These are phyloP conservation scores for Schizochytrium sp. DNA, from an alignment of 108 stramenopile genomes.

Conservation along the genomic window DNA sequence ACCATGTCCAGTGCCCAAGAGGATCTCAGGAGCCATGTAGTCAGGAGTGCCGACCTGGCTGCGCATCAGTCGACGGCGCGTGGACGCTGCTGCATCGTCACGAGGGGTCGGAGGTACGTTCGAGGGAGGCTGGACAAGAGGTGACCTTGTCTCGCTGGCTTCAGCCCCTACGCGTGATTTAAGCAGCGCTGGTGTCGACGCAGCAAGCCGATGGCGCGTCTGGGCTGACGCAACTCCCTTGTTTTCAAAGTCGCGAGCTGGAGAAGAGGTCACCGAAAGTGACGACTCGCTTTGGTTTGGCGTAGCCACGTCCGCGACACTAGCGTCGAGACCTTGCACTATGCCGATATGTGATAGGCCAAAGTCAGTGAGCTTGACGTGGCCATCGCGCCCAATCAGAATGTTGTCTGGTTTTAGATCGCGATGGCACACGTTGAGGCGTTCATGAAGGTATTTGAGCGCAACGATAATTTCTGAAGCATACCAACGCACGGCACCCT, in stretches of 20 bases:
- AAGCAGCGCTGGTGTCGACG: too few relatives aligned
- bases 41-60: conserved; percentile 90
- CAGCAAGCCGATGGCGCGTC: not conserved
- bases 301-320: too few relatives aligned
- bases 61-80: not conserved
- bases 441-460: conserved; percentile 32
- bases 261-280: not conserved
- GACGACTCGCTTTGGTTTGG: not conserved
- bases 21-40: conserved; percentile 94
- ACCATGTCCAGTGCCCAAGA: conserved; percentile 77
- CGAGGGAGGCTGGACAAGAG: too few relatives aligned
- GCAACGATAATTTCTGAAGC: conserved; percentile 38
- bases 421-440: conserved; percentile 33
- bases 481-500: conserved; percentile 18
- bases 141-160: too few relatives aligned
- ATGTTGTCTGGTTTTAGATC: conserved; percentile 47
- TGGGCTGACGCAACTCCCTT: not conserved
- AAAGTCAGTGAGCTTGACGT: conserved; percentile 43
- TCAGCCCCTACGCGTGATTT: too few relatives aligned
- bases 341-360: conserved; percentile 47
- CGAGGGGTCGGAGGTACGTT: too few relatives aligned
- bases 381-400: conserved; percentile 28
- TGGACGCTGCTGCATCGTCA: not conserved
- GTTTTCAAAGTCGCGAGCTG: not conserved
- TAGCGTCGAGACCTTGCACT: not conserved